These are phyloP conservation scores for Paraphoma chrysanthemicola DNA, from an alignment of 2,329 filamentous ascomycete genomes.

Conservation along the genomic window DNA sequence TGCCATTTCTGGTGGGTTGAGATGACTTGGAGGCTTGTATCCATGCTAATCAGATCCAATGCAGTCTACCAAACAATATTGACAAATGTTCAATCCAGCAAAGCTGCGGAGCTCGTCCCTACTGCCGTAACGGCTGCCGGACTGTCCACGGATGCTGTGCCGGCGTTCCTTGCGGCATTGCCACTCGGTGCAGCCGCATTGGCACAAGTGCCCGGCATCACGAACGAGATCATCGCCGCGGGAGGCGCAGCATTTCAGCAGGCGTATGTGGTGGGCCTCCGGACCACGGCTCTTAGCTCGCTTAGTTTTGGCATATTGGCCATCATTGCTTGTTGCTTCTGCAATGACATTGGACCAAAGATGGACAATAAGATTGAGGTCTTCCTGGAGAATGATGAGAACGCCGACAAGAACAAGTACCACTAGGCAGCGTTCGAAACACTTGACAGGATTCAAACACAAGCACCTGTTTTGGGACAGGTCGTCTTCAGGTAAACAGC, in stretches of 20 bases:
- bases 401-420: conserved; percentile 5
- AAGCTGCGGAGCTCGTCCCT: conserved; percentile 20
- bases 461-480: too few species aligned
- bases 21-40: not conserved
- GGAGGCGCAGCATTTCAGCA: conserved; percentile 25
- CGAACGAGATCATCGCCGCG: conserved; percentile 21
- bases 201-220: conserved; percentile 19
- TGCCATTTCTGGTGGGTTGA: conserved; percentile 42
- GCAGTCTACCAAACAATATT: conserved; percentile 51
- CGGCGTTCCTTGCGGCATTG: conserved; percentile 19
- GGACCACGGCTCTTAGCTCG: conserved; percentile 20
- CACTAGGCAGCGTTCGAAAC: not conserved
- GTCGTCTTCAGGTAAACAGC: too few species aligned
- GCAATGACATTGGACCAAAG: conserved; percentile 30
- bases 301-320: conserved; percentile 24
- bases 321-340: conserved; percentile 25
- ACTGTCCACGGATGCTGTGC: conserved; percentile 10
- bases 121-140: conserved; percentile 23
- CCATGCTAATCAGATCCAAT: not conserved
- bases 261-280: conserved; percentile 21
- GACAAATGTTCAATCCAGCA: conserved; percentile 39
- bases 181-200: conserved; percentile 22
- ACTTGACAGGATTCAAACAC: not conserved
- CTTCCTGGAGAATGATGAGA: conserved; percentile 31
- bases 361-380: conserved; percentile 34